Evolutionary conservation across 1,284 basidiomycete genomes (phyloP).

Genomic region (Phellinidium pouzarii): DNA sequence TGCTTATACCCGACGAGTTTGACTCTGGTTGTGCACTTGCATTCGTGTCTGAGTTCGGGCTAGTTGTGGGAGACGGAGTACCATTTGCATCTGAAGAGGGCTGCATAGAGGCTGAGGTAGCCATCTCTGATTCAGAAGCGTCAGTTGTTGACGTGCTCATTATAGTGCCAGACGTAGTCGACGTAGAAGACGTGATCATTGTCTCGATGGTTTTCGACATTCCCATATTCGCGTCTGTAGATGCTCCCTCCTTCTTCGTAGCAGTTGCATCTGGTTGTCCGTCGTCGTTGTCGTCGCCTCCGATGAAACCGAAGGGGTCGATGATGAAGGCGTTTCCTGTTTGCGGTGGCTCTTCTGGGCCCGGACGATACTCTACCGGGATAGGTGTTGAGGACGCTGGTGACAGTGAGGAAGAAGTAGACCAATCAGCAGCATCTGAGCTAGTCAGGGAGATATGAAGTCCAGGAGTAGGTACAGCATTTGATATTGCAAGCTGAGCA

Average conservation of each 20-base stretch:
- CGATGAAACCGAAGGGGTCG: slow-evolving; percentile 16
- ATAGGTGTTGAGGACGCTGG: background rate
- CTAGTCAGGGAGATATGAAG: background rate
- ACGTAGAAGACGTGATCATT: background rate
- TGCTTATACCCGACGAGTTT: slow-evolving; percentile 3
- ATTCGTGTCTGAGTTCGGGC: background rate
- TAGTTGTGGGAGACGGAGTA: background rate
- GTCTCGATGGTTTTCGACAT: background rate
- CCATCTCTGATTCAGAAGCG: background rate
- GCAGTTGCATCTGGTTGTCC: background rate
- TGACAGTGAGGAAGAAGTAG: too few relatives aligned
- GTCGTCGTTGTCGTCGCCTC: background rate
- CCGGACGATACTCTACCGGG: background rate
- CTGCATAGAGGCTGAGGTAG: background rate
- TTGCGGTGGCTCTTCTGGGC: background rate
- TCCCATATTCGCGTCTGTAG: background rate
- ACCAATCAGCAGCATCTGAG: too few relatives aligned
- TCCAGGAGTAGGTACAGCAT: background rate
- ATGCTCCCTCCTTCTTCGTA: background rate
- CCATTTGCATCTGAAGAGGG: background rate
- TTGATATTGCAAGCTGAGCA: background rate
- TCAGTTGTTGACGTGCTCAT: background rate
- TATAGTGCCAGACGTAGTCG: background rate
- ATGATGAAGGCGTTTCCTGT: slow-evolving; percentile 6
- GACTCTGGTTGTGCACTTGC: background rate